Base-by-base conservation (phyloP, 2,329 filamentous ascomycete species). In the Epichloe sibirici region DNA sequence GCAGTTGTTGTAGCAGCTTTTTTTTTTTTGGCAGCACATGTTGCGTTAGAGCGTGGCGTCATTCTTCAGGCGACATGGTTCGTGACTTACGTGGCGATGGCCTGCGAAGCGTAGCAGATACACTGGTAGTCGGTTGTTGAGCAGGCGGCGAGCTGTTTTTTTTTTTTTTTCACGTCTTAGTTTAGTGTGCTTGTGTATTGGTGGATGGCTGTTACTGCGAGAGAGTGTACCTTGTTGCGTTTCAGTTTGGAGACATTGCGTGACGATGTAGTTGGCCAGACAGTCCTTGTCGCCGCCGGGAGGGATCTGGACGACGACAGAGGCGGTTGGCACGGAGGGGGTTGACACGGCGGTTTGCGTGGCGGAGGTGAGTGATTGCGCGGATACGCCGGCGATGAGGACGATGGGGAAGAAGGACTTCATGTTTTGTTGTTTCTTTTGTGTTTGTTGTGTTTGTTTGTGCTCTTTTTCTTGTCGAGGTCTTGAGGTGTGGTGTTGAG, bases 1-100 rank as follows among this genome's bases (percentile, higher is more conserved):
- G 69, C 76, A 78, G 72, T 78, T 78, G 70, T 76, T 75, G 68
- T 71, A 78, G 73, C 75, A 78, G 56, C 73, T 75, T 52, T 45
- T 23, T 23, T 48, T 23, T 34, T 8, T 9, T 34, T 37, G 17
- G 49, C 57, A 43, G 55, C 53, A 56, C 52, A 53, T 52, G 25
- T 34, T 21, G 17, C 17, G 17, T 21, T 12, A 17, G n/a, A 34
- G 31, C 39, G 42, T 15, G 13, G 13, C 21, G 15, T 15, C n/a
- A 31, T 31, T 47, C 15, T 21, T 44, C 37, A 34, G 17, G 11
- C 43, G 37, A 31, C 28, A 4, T 12, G 37, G 42, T 31, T 15
- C 25, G 42, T 25, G n/a, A 67, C 72, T 56, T 62, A 77, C 73
- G 74, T 75, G 45, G 72, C 61, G 49, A 78, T 65, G 56, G 69